Base-by-base conservation (phyloP, 1,284 basidiomycete species). In the Ganoderma resinaceum region DNA sequence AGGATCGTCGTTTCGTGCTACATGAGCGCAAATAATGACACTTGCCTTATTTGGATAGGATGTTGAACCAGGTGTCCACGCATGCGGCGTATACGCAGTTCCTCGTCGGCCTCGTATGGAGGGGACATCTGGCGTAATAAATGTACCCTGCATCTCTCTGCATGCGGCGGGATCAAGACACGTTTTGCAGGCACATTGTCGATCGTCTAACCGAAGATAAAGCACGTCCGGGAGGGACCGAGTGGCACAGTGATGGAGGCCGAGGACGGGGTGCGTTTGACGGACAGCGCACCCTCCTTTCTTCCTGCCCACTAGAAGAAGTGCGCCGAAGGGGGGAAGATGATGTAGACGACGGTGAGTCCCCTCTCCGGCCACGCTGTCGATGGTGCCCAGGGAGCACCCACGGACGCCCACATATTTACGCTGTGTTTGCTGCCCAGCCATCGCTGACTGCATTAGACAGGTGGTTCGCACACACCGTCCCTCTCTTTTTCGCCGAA, bases 401-500 rank as follows among this genome's bases (percentile, higher is more conserved):
- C 58, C 68, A 70, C 68, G 57, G 62, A 67, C 70, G 70, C 70
- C 66, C 67, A 73, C 72, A 70, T 23, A 69, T 62, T 63, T 69
- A 35, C 62, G 31, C 63, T 35, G 61, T 61, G 46, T 61, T 66
- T 62, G 55, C n/a, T 26, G 52, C 29, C 29, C 29, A 33, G 31
- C 52, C n/a, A 31, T 16, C 14, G 18, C 52, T 55, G 52, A 31
- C 52, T 55, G 52, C 5, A 33, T 55, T 55, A 55, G 52, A 55
- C 29, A 31, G 16, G 18, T 42, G 46, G 23, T 53, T 63, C 73
- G 58, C 73, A 66, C 52, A 65, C 40, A 52, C 52, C 42, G 61
- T 70, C 73, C 72, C 70, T 73, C 67, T 68, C 63, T 61, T 59
- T 52, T 33, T 63, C 46, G 64, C 65, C 68, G 23, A 67, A 70